Base-by-base conservation (phyloP, 1,139 yeast genomes). In the Insectozyma bohioensis region DNA sequence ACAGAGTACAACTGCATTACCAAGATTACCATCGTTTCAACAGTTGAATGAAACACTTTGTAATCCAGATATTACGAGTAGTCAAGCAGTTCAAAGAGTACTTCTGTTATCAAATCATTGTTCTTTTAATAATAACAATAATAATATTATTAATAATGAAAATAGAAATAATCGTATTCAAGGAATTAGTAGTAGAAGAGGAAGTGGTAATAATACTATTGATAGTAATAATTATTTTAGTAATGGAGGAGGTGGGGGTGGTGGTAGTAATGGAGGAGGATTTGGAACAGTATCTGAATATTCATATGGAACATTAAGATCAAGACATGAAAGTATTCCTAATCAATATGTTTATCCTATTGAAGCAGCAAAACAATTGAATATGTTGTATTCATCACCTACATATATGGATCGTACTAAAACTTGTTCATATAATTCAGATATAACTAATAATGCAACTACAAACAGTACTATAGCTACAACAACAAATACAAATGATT, bases 1-100 rank as follows among this genome's bases (percentile, higher is more conserved):
- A 19, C 30, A 40, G 14, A 32, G 34, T 14, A 20, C 36, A 10
- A 26, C 29, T 8, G 12, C 36, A 10, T 27, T 40, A 33, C 39
- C 46, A 7, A 40, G 43, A 29, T 40, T 42, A 26, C 47, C 47
- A 6, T 43, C 47, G 6, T 42, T 43, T 28, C 47, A 42, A 25
- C 46, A 43, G 26, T 39, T 43, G 24, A 38, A 36, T 25, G 39
- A 39, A 28, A 40, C 43, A 12, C 33, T 41, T 18, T 31, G 37
- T 19, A 34, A 41, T 20, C 36, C 42, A 18, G 42, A 39, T 6
- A 6, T 19, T 12, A 12, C 9, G 3, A 25, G 8, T 4, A 20
- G 13, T 9, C 24, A 5, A n/a, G 6, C 28, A 14, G 12, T 8
- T 12, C 28, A 26, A 18, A 8, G 28, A 19, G 19, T 22, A 6